Evolutionary conservation across 306 rosid genomes (phyloP), one percentile per base, ranked within the genome.

Genomic region (Acacia acuminata): DNA sequence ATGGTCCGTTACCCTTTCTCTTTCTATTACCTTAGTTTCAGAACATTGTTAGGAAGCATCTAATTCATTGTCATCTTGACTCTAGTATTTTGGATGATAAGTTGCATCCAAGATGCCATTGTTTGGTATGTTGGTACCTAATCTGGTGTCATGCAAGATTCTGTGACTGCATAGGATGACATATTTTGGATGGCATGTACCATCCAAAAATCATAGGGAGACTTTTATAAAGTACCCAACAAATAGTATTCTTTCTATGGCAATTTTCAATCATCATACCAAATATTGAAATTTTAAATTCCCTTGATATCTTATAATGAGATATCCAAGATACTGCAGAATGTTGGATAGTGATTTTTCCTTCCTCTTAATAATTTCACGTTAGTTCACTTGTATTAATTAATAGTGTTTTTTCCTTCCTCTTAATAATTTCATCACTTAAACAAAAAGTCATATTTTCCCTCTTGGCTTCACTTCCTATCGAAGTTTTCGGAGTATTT

Each of bases 1-100:
- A 94, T 90, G 98, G 98, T 94, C 83, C 58, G 98, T 90, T 60
- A 73, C 78, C 79, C 80, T 85, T 75, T 53, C 78, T 45, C 84
- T 81, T 79, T 84, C 79, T 77, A 15, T 50, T 32, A 64, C 75
- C 73, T 55, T 55, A 63, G 61, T 51, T 72, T 60, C 77, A 36
- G 50, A 61, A 83, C 74, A 73, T 51, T 20, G 48, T 20, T 44
- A 58, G 24, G 25, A 20, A 4, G 19, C 75, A n/a, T 70, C 47
- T 43, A 11, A 12, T n/a, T 22, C 20, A 5, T 22, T 43, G 17
- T 43, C 75, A 43, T 70, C 34, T 70, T 22, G 73, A 20, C 50
- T 65, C 22, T 65, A 32, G n/a, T 32, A 16, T 65, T 44, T 6
- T 38, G 42, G 42, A 6, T 38, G 42, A 5, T 38, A 38, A 7